phyloP scores from a whole-genome alignment of 2,329 filamentous ascomycete genomes.

The Neonectria neomacrospora region DNA sequence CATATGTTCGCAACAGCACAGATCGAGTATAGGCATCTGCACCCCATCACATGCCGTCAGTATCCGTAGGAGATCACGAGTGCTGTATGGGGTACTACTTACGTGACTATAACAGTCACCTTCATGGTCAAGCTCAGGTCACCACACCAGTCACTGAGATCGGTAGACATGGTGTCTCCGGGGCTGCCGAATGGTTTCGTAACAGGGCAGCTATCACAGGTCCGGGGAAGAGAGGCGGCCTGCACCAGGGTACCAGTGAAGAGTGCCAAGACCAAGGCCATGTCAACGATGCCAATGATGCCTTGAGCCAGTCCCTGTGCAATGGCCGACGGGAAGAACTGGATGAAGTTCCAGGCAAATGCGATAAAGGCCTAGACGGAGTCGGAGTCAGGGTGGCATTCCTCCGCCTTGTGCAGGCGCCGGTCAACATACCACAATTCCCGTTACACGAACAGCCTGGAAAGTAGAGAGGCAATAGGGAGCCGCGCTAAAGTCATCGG shows the following conservation, averaged over 20 bases:
- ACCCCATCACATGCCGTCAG: background rate
- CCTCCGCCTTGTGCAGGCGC: background rate
- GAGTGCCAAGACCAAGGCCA: background rate
- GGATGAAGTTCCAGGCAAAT: constrained; percentile 17
- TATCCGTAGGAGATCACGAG: background rate
- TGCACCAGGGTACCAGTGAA: constrained; percentile 3
- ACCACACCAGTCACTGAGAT: background rate
- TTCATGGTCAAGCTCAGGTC: background rate
- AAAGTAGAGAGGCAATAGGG: constrained; percentile 1
- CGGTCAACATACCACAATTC: constrained; percentile 5
- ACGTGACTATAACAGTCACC: constrained; percentile 8
- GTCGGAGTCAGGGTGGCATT: background rate
- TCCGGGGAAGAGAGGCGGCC: constrained; percentile 7
- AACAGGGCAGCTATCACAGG: constrained; percentile 11
- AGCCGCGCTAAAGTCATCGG: background rate
- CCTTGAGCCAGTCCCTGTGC: constrained; percentile 7
- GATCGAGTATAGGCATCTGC: constrained; percentile 7
- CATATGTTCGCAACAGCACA: constrained; percentile 11
- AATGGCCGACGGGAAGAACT: constrained; percentile 10
- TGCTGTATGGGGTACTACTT: background rate
- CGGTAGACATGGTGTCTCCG: background rate
- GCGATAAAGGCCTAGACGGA: constrained; percentile 6
- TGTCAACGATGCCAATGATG: constrained; percentile 1
- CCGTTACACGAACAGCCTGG: constrained; percentile 5
- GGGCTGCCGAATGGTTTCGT: background rate